Percentiles rank a stretch among this genome's conserved stretches.
Evolutionary conservation across 164 flowering plant species (phyloP).

Genomic region (Sextonia rubra): DNA sequence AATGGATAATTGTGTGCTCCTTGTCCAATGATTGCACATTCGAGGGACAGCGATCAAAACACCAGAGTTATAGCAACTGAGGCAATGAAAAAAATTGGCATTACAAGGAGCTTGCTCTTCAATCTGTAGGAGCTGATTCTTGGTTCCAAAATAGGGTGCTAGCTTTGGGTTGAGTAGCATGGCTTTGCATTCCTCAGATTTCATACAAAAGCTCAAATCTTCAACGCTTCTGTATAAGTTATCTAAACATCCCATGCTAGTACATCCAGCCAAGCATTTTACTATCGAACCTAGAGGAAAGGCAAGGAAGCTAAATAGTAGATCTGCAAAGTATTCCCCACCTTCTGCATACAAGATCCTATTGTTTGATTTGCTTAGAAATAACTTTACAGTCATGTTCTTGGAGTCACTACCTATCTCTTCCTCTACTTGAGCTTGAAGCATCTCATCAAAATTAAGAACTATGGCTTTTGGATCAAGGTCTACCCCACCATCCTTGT

Average conservation of each 20-base stretch:
- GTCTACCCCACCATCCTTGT: too few species aligned
- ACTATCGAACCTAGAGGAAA: slow-evolving; percentile 14
- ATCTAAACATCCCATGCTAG: not conserved
- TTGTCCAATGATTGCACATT: not conserved
- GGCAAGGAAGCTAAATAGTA: slow-evolving; percentile 21
- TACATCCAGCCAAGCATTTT: slow-evolving; percentile 1
- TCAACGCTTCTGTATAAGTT: slow-evolving; percentile 1
- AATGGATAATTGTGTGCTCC: not conserved
- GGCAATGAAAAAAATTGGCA: not conserved
- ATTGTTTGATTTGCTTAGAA: not conserved
- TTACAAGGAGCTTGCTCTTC: not conserved
- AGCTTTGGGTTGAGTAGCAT: not conserved
- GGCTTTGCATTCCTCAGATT: not conserved
- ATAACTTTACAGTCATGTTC: not conserved
- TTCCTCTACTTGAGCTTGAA: not conserved
- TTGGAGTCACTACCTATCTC: not conserved
- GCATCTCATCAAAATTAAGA: not conserved
- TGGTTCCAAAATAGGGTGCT: not conserved
- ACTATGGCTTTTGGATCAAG: not conserved
- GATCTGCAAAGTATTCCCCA: slow-evolving; percentile 13
- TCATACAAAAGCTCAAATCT: not conserved
- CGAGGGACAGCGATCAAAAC: too few species aligned
- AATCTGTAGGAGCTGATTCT: not conserved
- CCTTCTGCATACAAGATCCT: slow-evolving; percentile 8
- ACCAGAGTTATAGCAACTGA: not conserved